These are phyloP conservation scores for Sambucus nigra DNA, from an alignment of 129 eudicot genomes.

Conservation along the genomic window DNA sequence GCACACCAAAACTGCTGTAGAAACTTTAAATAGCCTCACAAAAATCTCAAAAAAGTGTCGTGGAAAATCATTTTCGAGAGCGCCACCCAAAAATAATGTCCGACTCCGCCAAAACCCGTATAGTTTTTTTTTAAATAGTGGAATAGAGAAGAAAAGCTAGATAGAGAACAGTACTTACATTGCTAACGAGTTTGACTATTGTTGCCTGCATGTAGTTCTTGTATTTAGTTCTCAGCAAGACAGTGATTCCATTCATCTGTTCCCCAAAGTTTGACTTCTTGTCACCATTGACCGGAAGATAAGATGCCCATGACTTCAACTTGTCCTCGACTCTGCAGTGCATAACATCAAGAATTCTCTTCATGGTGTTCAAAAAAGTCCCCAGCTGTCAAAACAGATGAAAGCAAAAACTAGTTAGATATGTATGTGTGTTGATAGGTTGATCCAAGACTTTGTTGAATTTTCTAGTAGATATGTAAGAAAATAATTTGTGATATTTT, in stretches of 20 bases:
- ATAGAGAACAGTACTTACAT: constrained; percentile 39
- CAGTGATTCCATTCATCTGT: constrained; percentile 79
- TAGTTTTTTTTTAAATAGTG: neutral
- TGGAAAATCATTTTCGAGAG: too few species aligned
- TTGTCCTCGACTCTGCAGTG: constrained; percentile 78
- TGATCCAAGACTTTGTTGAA: too few species aligned
- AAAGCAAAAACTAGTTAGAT: neutral
- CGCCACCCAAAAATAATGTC: too few species aligned
- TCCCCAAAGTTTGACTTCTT: constrained; percentile 75
- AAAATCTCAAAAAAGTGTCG: too few species aligned
- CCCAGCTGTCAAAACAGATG: constrained; percentile 49
- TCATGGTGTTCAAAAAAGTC: constrained; percentile 69
- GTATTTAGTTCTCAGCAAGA: constrained; percentile 74
- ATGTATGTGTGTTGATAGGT: too few species aligned
- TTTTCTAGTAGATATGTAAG: too few species aligned
- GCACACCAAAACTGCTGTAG: too few species aligned
- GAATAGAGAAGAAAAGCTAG: neutral
- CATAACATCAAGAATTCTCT: constrained; percentile 71
- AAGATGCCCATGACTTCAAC: constrained; percentile 79
- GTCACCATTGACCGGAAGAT: constrained; percentile 54
- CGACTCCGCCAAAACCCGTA: too few species aligned
- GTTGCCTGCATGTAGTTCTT: constrained; percentile 85
- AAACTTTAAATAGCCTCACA: too few species aligned
- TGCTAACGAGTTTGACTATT: constrained; percentile 63
- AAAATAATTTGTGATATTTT: too few species aligned